Evolutionary conservation across 1,284 basidiomycete genomes (phyloP).

Genomic region (Malassezia cuniculi): DNA sequence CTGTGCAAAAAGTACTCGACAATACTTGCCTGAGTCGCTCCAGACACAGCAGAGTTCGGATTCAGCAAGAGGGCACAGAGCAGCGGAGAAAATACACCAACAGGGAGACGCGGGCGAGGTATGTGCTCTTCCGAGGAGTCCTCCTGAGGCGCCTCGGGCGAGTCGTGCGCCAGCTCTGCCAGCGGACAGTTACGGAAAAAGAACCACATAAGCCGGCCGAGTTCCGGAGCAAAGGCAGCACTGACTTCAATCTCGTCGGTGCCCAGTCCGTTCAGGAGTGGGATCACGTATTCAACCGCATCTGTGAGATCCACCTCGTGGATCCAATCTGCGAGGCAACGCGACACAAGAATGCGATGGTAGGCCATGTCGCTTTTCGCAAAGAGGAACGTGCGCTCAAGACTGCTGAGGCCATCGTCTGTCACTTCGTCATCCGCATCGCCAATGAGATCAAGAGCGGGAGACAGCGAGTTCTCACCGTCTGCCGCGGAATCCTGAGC

Average conservation of each 20-base stretch:
- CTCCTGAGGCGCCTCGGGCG: constrained; percentile 1
- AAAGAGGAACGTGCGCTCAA: constrained; percentile 89
- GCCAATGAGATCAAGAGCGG: constrained; percentile 1
- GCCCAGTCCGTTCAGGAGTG: constrained; percentile 70
- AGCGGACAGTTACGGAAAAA: constrained; percentile 60
- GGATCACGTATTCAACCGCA: constrained; percentile 84
- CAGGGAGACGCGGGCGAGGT: constrained; percentile 53
- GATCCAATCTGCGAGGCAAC: constrained; percentile 42
- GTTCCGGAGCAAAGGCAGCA: constrained; percentile 70
- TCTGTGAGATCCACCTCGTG: constrained; percentile 58
- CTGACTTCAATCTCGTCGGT: constrained; percentile 85
- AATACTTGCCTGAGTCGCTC: constrained; percentile 61
- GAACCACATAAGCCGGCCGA: constrained; percentile 82
- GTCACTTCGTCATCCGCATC: constrained; percentile 15
- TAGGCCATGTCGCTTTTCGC: constrained; percentile 71
- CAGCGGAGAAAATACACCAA: constrained; percentile 78
- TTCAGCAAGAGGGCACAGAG: constrained; percentile 76
- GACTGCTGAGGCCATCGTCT: constrained; percentile 52
- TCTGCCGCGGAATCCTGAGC: too few relatives aligned
- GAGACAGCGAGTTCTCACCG: too few relatives aligned
- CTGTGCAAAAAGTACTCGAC: constrained; percentile 60
- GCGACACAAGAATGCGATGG: constrained; percentile 56
- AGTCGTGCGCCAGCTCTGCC: constrained; percentile 19
- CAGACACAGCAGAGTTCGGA: constrained; percentile 60
- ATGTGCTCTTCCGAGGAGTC: constrained; percentile 27